These are phyloP conservation scores for Aspergillus fructus DNA, from an alignment of 2,329 filamentous ascomycete species.

Conservation along the genomic window DNA sequence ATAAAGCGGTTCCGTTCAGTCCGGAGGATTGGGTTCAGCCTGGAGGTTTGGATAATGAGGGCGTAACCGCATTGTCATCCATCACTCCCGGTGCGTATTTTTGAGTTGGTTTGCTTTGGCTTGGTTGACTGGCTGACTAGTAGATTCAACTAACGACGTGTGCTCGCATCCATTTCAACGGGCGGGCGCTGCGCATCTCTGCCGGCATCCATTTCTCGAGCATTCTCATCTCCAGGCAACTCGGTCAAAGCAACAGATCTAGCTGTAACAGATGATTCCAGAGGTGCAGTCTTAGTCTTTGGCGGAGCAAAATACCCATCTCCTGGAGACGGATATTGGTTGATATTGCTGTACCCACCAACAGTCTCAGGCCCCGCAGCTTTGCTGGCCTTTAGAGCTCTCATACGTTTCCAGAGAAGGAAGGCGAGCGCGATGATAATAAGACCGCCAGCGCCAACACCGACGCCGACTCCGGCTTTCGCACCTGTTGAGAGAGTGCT, in stretches of 20 bases:
- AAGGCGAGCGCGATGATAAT: conserved; percentile 7
- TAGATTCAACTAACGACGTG: neutral
- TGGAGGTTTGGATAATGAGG: too few species aligned
- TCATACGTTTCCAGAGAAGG: conserved; percentile 2
- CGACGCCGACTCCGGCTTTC: conserved; percentile 12
- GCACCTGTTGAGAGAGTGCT: conserved; percentile 6
- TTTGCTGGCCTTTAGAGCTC: neutral
- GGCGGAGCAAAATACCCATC: neutral
- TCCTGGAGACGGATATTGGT: neutral
- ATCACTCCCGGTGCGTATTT: neutral
- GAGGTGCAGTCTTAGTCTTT: neutral
- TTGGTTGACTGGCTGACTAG: neutral
- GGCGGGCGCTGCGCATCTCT: neutral
- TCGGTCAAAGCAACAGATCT: neutral
- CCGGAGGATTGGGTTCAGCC: too few species aligned
- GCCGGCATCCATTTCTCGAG: conserved; percentile 2
- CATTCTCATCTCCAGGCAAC: neutral
- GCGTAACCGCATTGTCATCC: neutral
- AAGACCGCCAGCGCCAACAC: conserved; percentile 1
- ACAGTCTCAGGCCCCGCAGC: neutral
- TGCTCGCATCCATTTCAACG: neutral
- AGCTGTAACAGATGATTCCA: neutral
- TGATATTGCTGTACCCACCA: neutral
- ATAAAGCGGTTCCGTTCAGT: too few species aligned
- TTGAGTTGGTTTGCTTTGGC: neutral